A percentile compares a stretch with the other conserved stretches of the same genome.
Evolutionary conservation across 1,139 yeast genomes (phyloP).

Genomic region (Yamadazyma pseudoaaseri): DNA sequence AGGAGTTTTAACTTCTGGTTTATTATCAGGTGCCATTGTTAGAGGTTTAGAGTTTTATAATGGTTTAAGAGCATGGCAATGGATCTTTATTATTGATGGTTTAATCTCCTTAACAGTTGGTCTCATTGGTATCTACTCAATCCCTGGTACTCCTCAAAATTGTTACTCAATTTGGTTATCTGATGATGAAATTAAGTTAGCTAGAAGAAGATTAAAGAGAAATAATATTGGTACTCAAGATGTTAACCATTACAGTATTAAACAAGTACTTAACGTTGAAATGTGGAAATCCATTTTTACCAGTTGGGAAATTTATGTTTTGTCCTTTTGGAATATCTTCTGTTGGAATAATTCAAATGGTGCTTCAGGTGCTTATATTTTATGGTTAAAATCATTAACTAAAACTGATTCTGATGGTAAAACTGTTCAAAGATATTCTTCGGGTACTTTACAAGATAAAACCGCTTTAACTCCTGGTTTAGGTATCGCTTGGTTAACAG

Average conservation of each 20-base stretch:
- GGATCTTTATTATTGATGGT: slow-evolving; percentile 73
- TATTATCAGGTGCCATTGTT: slow-evolving; percentile 61
- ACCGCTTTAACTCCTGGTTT: slow-evolving; percentile 46
- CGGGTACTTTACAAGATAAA: slow-evolving; percentile 38
- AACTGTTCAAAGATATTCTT: slow-evolving; percentile 21
- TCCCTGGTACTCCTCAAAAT: slow-evolving; percentile 70
- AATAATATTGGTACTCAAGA: slow-evolving; percentile 38
- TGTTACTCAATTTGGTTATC: slow-evolving; percentile 55
- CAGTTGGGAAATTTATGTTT: slow-evolving; percentile 56
- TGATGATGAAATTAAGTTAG: slow-evolving; percentile 64
- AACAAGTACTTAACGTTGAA: slow-evolving; percentile 29
- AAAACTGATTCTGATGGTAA: slow-evolving; percentile 20
- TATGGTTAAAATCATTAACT: slow-evolving; percentile 41
- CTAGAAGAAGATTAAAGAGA: slow-evolving; percentile 52
- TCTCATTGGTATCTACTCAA: slow-evolving; percentile 54
- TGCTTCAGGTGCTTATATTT: slow-evolving; percentile 49
- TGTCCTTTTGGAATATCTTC: slow-evolving; percentile 53
- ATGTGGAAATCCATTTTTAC: slow-evolving; percentile 51
- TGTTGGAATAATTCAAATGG: slow-evolving; percentile 62
- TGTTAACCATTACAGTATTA: slow-evolving; percentile 23
- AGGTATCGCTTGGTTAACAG: slow-evolving; percentile 39
- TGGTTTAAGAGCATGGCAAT: slow-evolving; percentile 66
- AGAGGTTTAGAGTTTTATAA: slow-evolving; percentile 42
- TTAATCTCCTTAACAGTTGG: slow-evolving; percentile 60
- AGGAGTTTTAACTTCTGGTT: slow-evolving; percentile 63